phyloP scores from a whole-genome alignment of 2,329 filamentous ascomycete genomes.

The Escovopsis sp. region DNA sequence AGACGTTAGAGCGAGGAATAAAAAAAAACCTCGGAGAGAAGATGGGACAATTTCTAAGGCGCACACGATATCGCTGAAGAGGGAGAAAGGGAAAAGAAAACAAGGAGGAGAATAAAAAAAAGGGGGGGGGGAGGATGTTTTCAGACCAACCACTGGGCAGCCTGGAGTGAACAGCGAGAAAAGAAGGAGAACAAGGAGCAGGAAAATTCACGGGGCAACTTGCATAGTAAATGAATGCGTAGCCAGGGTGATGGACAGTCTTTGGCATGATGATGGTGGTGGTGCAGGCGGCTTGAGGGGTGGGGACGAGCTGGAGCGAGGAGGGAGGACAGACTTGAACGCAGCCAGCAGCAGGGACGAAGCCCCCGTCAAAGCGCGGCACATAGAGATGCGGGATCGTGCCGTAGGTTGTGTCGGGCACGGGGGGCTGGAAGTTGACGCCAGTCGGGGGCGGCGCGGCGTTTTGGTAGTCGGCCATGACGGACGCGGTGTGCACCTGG shows the following conservation, averaged over 20 bases:
- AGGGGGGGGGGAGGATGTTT: neutral
- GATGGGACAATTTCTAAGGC: too few relatives aligned
- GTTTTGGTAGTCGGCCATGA: conserved; percentile 29
- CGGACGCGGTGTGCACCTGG: conserved; percentile 8
- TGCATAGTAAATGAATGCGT: conserved; percentile 25
- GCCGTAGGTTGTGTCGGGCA: conserved; percentile 42
- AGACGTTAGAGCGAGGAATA: neutral
- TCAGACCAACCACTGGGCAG: neutral
- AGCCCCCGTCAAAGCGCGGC: conserved; percentile 33
- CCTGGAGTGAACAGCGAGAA: too few relatives aligned
- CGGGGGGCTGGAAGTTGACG: conserved; percentile 42
- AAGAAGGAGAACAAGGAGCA: neutral
- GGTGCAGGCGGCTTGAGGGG: conserved; percentile 11
- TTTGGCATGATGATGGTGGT: conserved; percentile 19
- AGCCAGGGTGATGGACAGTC: conserved; percentile 17
- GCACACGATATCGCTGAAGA: neutral
- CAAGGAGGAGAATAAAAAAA: neutral
- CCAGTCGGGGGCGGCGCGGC: conserved; percentile 26
- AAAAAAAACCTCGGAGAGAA: conserved; percentile 1
- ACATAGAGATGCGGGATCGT: conserved; percentile 40
- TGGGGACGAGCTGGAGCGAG: conserved; percentile 14
- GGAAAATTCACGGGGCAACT: conserved; percentile 12
- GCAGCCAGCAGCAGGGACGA: conserved; percentile 9
- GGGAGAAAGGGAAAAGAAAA: neutral
- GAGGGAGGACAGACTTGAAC: conserved; percentile 20